Evolutionary conservation across 495 filamentous ascomycete genomes (phyloP).

Genomic region (Peziza echinospora): DNA sequence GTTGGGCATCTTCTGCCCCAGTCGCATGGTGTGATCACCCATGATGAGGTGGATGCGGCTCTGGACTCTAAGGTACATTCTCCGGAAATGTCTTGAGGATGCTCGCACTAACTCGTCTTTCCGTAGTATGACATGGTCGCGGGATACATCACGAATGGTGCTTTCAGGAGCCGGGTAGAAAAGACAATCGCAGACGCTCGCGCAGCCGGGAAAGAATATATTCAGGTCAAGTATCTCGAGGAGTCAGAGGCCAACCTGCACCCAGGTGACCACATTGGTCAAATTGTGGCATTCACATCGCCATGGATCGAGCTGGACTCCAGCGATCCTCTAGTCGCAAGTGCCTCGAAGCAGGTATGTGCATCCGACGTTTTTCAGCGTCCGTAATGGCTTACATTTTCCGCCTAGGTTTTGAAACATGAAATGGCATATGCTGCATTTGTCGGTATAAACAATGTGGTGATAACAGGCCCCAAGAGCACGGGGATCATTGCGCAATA

Average conservation of each 20-base stretch:
- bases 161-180: conserved; percentile 56
- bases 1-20: too few relatives aligned
- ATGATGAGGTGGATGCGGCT: too few relatives aligned
- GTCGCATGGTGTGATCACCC: too few relatives aligned
- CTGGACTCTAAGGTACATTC: too few relatives aligned
- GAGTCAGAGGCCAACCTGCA: conserved; percentile 16
- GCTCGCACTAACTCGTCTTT: too few relatives aligned
- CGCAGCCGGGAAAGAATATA: conserved; percentile 37
- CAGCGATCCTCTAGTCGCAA: conserved; percentile 13
- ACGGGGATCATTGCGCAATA: conserved; percentile 35
- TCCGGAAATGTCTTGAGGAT: too few relatives aligned
- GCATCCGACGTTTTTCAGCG: conserved; percentile 43
- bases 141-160: conserved; percentile 59
- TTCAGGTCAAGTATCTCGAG: conserved; percentile 19
- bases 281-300: conserved; percentile 16
- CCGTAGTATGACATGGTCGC: conserved; percentile 94
- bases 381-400: conserved; percentile 55
- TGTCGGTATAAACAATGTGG: conserved; percentile 64
- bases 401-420: conserved; percentile 67
- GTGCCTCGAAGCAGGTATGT: conserved; percentile 16
- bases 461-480: conserved; percentile 50
- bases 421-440: conserved; percentile 90
- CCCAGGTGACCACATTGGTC: conserved; percentile 17
- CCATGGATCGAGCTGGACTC: conserved; percentile 20
- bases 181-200: conserved; percentile 19